These are phyloP conservation scores for Ajuga chamaepitys DNA, from an alignment of 257 asterid genomes.

Conservation along the genomic window DNA sequence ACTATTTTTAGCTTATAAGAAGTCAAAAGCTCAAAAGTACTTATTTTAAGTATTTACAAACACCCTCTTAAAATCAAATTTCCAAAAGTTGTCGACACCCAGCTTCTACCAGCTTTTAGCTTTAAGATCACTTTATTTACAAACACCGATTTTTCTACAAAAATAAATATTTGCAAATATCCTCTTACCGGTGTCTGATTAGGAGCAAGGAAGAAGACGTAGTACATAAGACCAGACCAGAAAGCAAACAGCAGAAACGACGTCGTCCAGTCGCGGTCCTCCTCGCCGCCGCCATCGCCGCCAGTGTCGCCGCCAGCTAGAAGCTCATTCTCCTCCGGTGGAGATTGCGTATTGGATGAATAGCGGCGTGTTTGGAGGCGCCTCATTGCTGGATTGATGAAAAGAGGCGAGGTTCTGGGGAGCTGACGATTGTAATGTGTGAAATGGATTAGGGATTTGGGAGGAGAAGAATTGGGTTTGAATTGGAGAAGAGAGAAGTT, in stretches of 20 bases:
- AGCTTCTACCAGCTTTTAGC: no score
- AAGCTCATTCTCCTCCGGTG: conserved; percentile 33
- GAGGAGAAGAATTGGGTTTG: conserved; percentile 10
- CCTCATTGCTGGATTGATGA: conserved; percentile 16
- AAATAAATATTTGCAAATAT: no score
- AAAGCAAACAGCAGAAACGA: conserved; percentile 67
- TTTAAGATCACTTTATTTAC: no score
- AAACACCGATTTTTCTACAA: no score
- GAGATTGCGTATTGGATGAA: conserved; percentile 34
- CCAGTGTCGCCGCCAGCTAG: conserved; percentile 16
- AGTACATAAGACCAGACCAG: conserved; percentile 82
- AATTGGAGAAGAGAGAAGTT: conserved; percentile 34
- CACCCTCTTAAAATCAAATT: no score
- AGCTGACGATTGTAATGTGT: background rate
- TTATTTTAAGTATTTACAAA: no score
- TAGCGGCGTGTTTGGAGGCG: conserved; percentile 27
- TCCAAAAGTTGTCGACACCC: no score
- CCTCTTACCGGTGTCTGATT: conserved; percentile 92
- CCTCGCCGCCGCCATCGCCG: conserved; percentile 41
- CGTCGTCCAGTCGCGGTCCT: conserved; percentile 82
- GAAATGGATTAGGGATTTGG: conserved; percentile 12
- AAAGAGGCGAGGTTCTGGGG: conserved; percentile 15
- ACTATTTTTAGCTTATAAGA: no score
- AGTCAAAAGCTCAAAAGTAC: no score
- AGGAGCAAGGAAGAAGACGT: conserved; percentile 69